phyloP scores from a whole-genome alignment of 2,329 filamentous ascomycete species.

The Sporothrix brasiliensis region DNA sequence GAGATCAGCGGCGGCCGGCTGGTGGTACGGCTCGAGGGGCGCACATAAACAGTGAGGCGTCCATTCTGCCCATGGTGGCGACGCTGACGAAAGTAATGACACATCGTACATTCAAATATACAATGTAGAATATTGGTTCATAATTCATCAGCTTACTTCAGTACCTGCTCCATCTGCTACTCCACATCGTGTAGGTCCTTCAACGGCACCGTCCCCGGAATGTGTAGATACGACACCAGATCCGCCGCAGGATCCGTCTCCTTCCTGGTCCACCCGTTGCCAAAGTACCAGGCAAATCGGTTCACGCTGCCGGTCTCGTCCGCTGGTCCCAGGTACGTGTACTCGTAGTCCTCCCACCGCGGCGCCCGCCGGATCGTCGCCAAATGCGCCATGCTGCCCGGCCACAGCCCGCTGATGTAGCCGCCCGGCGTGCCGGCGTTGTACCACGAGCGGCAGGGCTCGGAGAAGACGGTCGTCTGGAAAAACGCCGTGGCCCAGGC shows the following conservation, averaged over 20 bases:
- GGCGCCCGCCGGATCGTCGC: constrained; percentile 39
- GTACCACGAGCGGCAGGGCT: constrained; percentile 42
- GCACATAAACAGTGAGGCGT: background rate
- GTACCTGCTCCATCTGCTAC: constrained; percentile 64
- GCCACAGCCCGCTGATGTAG: constrained; percentile 39
- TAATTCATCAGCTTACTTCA: too few relatives aligned
- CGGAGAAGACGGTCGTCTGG: constrained; percentile 41
- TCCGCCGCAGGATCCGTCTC: constrained; percentile 48
- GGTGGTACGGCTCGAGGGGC: constrained; percentile 52
- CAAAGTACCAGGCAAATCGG: constrained; percentile 50
- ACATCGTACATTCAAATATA: background rate
- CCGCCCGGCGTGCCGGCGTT: constrained; percentile 41
- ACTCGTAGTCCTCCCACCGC: constrained; percentile 44
- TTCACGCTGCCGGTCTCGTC: constrained; percentile 25
- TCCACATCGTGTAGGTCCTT: constrained; percentile 68
- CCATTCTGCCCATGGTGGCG: too few relatives aligned
- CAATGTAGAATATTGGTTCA: too few relatives aligned
- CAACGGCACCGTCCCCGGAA: constrained; percentile 61
- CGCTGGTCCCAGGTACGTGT: constrained; percentile 46
- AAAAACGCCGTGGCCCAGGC: constrained; percentile 42
- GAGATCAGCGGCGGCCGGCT: constrained; percentile 69
- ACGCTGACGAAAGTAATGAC: background rate
- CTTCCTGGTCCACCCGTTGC: constrained; percentile 49
- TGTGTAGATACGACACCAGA: constrained; percentile 49
- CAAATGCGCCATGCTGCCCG: constrained; percentile 38